Evolutionary conservation across 495 filamentous ascomycete genomes (phyloP), one percentile per base, ranked within the genome.

Genomic region (Xylaria grammica): DNA sequence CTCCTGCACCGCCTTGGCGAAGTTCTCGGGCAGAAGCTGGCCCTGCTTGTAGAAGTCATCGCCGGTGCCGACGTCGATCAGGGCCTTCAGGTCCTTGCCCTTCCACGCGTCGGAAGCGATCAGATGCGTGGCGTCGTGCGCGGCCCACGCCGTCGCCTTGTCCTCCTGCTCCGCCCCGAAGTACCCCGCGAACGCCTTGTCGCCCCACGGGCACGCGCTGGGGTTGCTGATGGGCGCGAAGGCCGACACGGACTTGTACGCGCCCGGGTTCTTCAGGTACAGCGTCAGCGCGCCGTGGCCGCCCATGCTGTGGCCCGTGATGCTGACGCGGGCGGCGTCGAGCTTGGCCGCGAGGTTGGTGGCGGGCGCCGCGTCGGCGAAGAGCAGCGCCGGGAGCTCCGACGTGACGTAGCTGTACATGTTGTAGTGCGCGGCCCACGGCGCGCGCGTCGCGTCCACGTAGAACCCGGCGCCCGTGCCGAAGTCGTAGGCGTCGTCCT

Each of bases 21-120:
- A 90, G 75, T 97, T 97, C 84, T 99, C 96, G 2, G 93, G 94
- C 19, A 97, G 83, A 57, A 99, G 81, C 76, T 99, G 96, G 44
- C 87, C 87, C 71, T 96, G 87, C 81, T 96, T 93, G 78, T 97
- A 97, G 76, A 97, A 98, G 70, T 93, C 91, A 82, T 99, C 95
- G 34, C 86, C 91, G 24, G 93, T 97, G 6, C 95, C 95, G 22
- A 97, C 92, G 74, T 97, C 93, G 68, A 97, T 90, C 26, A 97
- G 74, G 19, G 89, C 81, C 73, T 91, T 88, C 48, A 97, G 77
- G 15, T 86, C 81, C 38, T 65, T 68, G 1, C 87, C 87, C 65
- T 83, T 86, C 88, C 86, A 95, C 4, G 0, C 49, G 29, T 36
- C 49, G 57, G 83, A 82, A 82, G 85, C 88, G 36, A 99, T 77